These are phyloP conservation scores for Magnusiomyces fungicola DNA, from an alignment of 1,139 yeast genomes.

Conservation along the genomic window DNA sequence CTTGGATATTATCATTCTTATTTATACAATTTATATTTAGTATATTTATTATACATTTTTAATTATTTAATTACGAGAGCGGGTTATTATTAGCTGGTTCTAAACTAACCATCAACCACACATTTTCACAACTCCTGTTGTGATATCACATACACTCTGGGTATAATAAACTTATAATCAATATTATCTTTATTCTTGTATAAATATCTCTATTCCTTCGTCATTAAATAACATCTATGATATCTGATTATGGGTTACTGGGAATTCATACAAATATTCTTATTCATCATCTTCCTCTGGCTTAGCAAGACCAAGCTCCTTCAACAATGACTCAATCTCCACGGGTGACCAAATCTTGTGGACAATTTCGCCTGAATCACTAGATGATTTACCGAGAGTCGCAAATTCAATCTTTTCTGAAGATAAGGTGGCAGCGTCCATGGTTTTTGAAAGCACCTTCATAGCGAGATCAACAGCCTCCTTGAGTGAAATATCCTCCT, in stretches of 20 bases:
- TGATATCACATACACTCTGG: too few species aligned
- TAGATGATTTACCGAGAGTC: slow-evolving; percentile 46
- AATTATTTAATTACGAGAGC: too few species aligned
- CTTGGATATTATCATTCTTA: too few species aligned
- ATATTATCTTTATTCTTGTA: too few species aligned
- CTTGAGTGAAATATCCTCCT: slow-evolving; percentile 65
- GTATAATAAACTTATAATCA: too few species aligned
- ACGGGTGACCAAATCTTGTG: slow-evolving; percentile 74
- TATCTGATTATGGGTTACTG: background rate
- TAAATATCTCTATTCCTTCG: too few species aligned
- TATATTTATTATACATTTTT: background rate
- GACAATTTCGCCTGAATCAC: slow-evolving; percentile 43
- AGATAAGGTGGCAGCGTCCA: slow-evolving; percentile 80
- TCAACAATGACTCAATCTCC: slow-evolving; percentile 68
- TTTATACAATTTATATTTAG: background rate
- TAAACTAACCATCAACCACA: too few species aligned
- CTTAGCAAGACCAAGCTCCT: slow-evolving; percentile 62
- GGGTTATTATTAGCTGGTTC: too few species aligned
- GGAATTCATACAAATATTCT: too few species aligned
- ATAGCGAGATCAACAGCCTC: slow-evolving; percentile 86
- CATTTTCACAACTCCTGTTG: too few species aligned
- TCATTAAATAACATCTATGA: too few species aligned
- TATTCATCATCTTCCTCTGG: slow-evolving; percentile 43
- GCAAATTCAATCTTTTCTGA: slow-evolving; percentile 89
- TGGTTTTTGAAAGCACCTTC: slow-evolving; percentile 88